Base-by-base conservation (phyloP, 2,329 filamentous ascomycete genomes). In the Trichophyton schoenleinii region DNA sequence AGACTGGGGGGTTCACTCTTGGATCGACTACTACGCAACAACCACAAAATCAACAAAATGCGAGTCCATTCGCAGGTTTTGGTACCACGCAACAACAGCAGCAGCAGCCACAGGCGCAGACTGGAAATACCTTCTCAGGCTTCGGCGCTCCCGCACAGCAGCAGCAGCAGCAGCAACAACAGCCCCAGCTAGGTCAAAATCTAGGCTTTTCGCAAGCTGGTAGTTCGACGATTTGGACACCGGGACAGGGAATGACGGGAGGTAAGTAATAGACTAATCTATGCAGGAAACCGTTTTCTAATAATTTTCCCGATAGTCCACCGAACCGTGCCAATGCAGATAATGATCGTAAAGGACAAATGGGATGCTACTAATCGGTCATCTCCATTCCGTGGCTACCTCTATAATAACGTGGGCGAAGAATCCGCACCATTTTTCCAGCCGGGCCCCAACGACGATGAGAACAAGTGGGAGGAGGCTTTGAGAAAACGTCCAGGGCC, bases 381-480 rank as follows among this genome's bases (percentile, higher is more conserved):
- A 53, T 83, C 80, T 42, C 78, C 78, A 6, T 81, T 86, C 69
- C 79, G 83, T 64, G 73, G 80, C 52, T 86, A 86, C 70, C 78
- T 86, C 65, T 87, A 87, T 72, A 86, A 86, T 69, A 74, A 80
- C 18, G 83, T 84, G 58, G 77, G 79, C 55, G 79, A 83, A 53
- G 81, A 83, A 18, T 73, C 78, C 62, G 83, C 81, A 0, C 82
- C 83, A 6, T 86, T 84, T 74, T 86, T 82, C 70, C 79, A 81
- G 63, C 83, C 83, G 1, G 74, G 78, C 7, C 71, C 77, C 1
- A 77, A 79, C 60, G 84, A 86, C 64, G 81, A 85, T 64, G 80
- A 82, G 64, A 74, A 76, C 57, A 83, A 83, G 68, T 87, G 83
- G 83, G 84, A 87, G 68, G 82, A 85, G 65, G 84, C 84, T 15